A percentile compares a stretch with the other conserved stretches of the same genome.
These are phyloP conservation scores for Smittium culicis DNA, from an alignment of 371 early-diverging fungal species.

Conservation along the genomic window DNA sequence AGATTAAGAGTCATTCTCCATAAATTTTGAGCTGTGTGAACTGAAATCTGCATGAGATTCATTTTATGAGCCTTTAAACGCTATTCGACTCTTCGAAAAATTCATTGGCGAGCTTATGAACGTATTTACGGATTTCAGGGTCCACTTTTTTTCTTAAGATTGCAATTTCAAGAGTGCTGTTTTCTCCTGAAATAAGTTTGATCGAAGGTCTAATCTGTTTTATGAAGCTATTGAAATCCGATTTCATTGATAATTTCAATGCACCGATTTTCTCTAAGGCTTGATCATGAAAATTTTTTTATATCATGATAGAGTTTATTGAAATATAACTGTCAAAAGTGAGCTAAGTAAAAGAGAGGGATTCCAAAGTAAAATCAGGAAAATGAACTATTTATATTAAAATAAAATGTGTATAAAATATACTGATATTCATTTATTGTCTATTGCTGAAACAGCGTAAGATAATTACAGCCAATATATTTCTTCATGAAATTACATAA, in stretches of 20 bases:
- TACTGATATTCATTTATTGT: not conserved
- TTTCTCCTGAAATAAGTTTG: not conserved
- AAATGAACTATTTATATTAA: not conserved
- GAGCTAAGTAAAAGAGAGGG: not conserved
- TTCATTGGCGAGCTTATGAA: not conserved
- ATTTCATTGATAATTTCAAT: not conserved
- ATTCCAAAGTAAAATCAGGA: not conserved
- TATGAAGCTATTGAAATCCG: constrained; percentile 7
- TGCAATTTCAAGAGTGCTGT: constrained; percentile 2
- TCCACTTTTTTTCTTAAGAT: not conserved
- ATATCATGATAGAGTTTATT: not conserved
- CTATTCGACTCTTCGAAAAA: constrained; percentile 1
- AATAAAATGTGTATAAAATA: not conserved
- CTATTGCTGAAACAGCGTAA: not conserved
- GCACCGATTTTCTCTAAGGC: not conserved
- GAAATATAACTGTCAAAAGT: not conserved
- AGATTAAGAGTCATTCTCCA: not conserved
- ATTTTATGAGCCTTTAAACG: not conserved
- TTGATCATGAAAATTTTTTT: not conserved
- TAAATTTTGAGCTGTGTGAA: not conserved
- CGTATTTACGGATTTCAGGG: constrained; percentile 7
- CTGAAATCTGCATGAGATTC: not conserved
- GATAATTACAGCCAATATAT: not conserved
- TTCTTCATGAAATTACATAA: not conserved
- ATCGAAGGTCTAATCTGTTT: constrained; percentile 1